Base-by-base conservation (phyloP, 228 moss, liverwort and hornwort species). In the Sphagnum fallax region DNA sequence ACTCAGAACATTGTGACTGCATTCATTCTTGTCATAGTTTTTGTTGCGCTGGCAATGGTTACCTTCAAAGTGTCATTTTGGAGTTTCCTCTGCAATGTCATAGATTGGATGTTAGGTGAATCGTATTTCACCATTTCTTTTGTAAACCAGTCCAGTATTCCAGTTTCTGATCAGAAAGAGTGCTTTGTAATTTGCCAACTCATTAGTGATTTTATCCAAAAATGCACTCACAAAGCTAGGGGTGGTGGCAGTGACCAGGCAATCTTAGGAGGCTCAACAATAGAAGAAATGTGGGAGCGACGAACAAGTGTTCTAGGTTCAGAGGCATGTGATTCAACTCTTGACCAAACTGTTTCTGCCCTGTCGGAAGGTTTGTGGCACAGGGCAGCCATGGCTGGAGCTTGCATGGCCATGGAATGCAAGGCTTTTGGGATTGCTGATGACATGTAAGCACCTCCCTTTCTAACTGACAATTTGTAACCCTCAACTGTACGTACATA, bases 341-440 rank as follows among this genome's bases (percentile, higher is more conserved):
- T 86, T 11, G 83, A 91, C 58, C 81, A 87, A 6, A 88, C 88
- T 53, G 85, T 91, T 64, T 87, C 87, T 47, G 81, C 82, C 6
- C 85, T 97, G 6, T 91, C 97, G 0, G 86, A 80, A 61, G 90
- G 85, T 10, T 76, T 97, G 77, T 97, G 97, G 97, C 87, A 80
- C 62, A 87, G 97, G 74, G 97, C 97, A 66, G 78, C 81, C 52
- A 62, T 83, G 66, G 88, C 90, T 0, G 97, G 97, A 67, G 97
- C 97, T 16, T 78, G 83, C 47, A 91, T 83, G 49, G 77, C 84
- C 48, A 69, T 89, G 70, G 89, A 93, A 4, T 71, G 81, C 60
- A 80, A 80, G 50, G 73, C 83, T 5, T 97, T 97, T 59, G 97
- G 97, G 70, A 86, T 92, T 58, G 88, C 97, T 18, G 93, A 93